Percentiles rank a stretch among this genome's conserved stretches.
Evolutionary conservation across 345 rosid genomes (phyloP).

Genomic region (Populus davidiana): DNA sequence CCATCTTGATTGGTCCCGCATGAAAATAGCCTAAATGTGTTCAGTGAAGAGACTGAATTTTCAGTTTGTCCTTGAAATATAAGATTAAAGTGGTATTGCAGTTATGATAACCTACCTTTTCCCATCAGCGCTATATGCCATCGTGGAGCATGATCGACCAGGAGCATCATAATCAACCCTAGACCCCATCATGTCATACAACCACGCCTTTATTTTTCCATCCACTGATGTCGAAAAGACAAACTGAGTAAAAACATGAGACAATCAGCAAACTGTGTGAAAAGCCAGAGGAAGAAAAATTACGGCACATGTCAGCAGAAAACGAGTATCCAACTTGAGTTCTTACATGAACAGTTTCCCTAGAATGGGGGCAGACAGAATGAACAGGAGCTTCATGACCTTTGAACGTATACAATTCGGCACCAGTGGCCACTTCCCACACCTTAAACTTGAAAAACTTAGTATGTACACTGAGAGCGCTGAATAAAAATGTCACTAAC

Average conservation of each 20-base stretch:
- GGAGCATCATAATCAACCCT: conserved; percentile 92
- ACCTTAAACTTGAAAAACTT: conserved; percentile 37
- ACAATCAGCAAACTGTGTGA: background rate
- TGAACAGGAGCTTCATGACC: conserved; percentile 73
- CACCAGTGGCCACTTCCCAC: conserved; percentile 58
- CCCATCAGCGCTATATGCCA: conserved; percentile 90
- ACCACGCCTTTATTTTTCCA: conserved; percentile 96
- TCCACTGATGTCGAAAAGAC: conserved; percentile 82
- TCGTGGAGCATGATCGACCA: conserved; percentile 74
- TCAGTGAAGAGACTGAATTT: background rate
- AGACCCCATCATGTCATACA: conserved; percentile 72
- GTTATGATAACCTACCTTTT: conserved; percentile 50
- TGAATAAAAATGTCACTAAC: background rate
- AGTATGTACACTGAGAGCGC: background rate
- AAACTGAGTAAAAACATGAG: conserved; percentile 42
- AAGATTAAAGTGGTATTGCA: background rate
- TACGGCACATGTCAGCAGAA: background rate
- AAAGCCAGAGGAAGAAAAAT: background rate
- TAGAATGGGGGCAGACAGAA: conserved; percentile 65
- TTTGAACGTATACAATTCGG: conserved; percentile 53
- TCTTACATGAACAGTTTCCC: conserved; percentile 52
- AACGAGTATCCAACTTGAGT: conserved; percentile 7
- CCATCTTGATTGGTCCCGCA: conserved; percentile 33
- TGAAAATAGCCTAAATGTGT: conserved; percentile 23
- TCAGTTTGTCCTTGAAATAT: conserved; percentile 1